Conservation (phyloP, 2,329 filamentous ascomycete species). For the Penicillium sp. region DNA sequence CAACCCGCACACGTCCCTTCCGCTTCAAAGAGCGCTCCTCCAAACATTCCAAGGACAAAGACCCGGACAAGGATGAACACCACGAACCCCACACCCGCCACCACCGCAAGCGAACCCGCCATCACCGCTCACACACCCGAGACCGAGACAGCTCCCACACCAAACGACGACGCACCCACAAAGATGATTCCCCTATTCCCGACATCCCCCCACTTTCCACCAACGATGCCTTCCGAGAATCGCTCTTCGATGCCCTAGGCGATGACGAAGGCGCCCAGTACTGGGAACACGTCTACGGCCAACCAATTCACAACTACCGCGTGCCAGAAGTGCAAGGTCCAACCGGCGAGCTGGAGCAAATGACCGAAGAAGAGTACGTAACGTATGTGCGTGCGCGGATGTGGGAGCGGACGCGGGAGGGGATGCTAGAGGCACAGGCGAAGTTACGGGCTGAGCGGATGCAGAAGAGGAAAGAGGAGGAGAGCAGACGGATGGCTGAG, state of each 20-base stretch:
- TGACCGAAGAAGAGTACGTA: slow-evolving; percentile 92
- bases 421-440: slow-evolving; percentile 72
- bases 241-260: slow-evolving; percentile 91
- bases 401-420: slow-evolving; percentile 93
- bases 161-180: slow-evolving; percentile 26
- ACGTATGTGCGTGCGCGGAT: slow-evolving; percentile 79
- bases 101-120: slow-evolving; percentile 8
- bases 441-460: slow-evolving; percentile 53
- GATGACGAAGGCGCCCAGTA: slow-evolving; percentile 94
- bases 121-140: slow-evolving; percentile 2
- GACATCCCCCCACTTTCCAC: not conserved
- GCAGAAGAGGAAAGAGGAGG: slow-evolving; percentile 47
- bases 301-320: slow-evolving; percentile 80
- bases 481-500: slow-evolving; percentile 20
- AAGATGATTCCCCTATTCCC: not conserved
- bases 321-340: slow-evolving; percentile 49
- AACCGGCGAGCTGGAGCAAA: slow-evolving; percentile 65
- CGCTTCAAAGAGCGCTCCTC: slow-evolving; percentile 18
- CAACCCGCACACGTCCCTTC: not conserved
- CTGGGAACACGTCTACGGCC: slow-evolving; percentile 95
- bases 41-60: slow-evolving; percentile 9
- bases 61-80: slow-evolving; percentile 3
- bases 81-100: slow-evolving; percentile 11
- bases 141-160: slow-evolving; percentile 6
- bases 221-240: slow-evolving; percentile 78